Evolutionary conservation across 345 rosid species (phyloP).

Genomic region (Rhizophora apiculata): DNA sequence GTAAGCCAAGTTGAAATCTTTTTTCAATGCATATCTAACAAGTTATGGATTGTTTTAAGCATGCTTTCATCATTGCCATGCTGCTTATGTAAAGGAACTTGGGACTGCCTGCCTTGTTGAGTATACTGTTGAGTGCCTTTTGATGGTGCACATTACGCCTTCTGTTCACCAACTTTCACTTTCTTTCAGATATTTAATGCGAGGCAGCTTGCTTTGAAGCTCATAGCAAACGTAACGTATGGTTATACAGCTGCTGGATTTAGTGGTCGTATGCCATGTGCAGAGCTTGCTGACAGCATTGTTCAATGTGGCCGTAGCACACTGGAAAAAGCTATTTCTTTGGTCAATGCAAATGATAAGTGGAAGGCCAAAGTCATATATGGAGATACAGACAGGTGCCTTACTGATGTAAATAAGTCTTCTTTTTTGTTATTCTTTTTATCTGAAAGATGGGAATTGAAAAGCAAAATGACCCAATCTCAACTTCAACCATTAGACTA

Average conservation of each 20-base stretch:
- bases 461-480: too few relatives aligned
- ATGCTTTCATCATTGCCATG: not conserved
- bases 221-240: slow-evolving; percentile 95
- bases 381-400: slow-evolving; percentile 96
- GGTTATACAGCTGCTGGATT: slow-evolving; percentile 99
- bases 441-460: too few relatives aligned
- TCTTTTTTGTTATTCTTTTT: too few relatives aligned
- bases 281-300: slow-evolving; percentile 98
- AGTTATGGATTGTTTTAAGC: not conserved
- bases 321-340: slow-evolving; percentile 81
- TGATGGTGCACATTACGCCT: not conserved
- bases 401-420: too few relatives aligned
- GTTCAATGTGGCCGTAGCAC: slow-evolving; percentile 98
- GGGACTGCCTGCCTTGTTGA: not conserved
- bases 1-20: not conserved
- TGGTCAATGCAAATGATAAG: slow-evolving; percentile 62
- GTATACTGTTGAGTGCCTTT: not conserved
- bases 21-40: not conserved
- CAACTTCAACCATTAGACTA: too few relatives aligned
- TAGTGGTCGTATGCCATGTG: slow-evolving; percentile 99
- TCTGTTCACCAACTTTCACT: slow-evolving; percentile 11
- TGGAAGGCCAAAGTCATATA: slow-evolving; percentile 89
- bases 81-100: slow-evolving; percentile 6
- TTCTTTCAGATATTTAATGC: slow-evolving; percentile 87
- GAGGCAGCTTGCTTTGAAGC: slow-evolving; percentile 96